Evolutionary conservation across 192 early-diverging fungal species (phyloP).

Genomic region (Podila epicladia): DNA sequence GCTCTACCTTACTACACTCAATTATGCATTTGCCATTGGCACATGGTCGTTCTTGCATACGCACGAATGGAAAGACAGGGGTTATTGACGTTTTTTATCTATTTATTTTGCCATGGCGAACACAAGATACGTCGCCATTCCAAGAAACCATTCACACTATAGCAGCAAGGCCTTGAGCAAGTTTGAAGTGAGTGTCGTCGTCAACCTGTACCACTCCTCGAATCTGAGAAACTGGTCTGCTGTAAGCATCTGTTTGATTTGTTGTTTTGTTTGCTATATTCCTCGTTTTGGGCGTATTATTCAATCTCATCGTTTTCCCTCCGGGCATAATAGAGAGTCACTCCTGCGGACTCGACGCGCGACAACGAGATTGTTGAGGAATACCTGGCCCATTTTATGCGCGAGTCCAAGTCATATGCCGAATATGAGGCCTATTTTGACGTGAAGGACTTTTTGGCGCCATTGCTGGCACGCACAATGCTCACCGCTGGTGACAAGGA

Average conservation of each 20-base stretch:
- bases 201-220: conserved; percentile 1
- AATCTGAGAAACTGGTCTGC: conserved; percentile 13
- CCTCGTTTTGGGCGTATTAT: background rate
- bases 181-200: background rate
- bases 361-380: conserved; percentile 29
- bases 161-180: conserved; percentile 4
- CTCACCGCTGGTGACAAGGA: conserved; percentile 31
- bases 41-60: background rate
- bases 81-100: background rate
- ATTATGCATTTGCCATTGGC: too few relatives aligned
- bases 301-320: too few relatives aligned
- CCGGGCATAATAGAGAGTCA: conserved; percentile 15
- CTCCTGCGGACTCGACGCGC: conserved; percentile 3
- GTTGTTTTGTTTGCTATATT: background rate
- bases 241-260: background rate
- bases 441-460: conserved; percentile 20
- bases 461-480: conserved; percentile 38
- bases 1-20: background rate
- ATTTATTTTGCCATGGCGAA: background rate
- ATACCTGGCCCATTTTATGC: conserved; percentile 31
- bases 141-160: conserved; percentile 15
- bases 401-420: conserved; percentile 17
- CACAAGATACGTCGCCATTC: conserved; percentile 25
- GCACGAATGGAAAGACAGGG: too few relatives aligned
- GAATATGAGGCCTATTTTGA: conserved; percentile 41